Conservation (phyloP, 2,329 filamentous ascomycete species). For the Biscogniauxia marginata region DNA sequence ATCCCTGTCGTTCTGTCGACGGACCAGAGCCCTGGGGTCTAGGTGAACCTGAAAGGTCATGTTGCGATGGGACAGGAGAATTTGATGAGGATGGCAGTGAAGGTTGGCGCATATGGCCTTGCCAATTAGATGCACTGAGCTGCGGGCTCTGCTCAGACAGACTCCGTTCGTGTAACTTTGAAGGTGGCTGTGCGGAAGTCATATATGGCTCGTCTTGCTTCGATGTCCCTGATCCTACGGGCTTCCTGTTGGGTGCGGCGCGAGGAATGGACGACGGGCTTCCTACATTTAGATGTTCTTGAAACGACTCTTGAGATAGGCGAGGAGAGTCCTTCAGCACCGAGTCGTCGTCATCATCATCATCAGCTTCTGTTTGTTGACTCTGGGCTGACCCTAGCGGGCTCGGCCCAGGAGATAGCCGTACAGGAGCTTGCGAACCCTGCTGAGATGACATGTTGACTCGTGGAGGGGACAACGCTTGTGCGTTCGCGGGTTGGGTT, state of each 20-base stretch:
- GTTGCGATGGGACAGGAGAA: conserved; percentile 22
- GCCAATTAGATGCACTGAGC: conserved; percentile 10
- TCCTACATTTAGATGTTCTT: conserved; percentile 16
- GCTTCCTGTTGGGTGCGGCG: conserved; percentile 29
- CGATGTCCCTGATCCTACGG: conserved; percentile 27
- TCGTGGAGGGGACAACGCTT: conserved; percentile 8
- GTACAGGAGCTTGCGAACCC: conserved; percentile 16
- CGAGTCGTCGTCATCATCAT: conserved; percentile 4
- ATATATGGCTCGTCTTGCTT: conserved; percentile 20
- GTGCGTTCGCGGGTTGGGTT: conserved; percentile 1
- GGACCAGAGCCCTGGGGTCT: conserved; percentile 11
- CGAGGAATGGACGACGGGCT: conserved; percentile 15
- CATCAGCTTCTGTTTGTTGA: background rate
- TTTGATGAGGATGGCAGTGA: conserved; percentile 28
- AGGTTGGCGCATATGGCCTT: conserved; percentile 24
- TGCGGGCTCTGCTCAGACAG: conserved; percentile 23
- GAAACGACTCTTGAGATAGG: conserved; percentile 18
- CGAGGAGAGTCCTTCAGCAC: conserved; percentile 13
- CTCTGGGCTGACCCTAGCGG: conserved; percentile 5
- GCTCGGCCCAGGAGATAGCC: conserved; percentile 11
- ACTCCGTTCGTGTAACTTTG: conserved; percentile 17
- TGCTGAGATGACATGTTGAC: conserved; percentile 20
- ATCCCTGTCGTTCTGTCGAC: conserved; percentile 13
- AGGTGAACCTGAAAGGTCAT: conserved; percentile 17
- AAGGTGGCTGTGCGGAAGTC: conserved; percentile 15